Conservation (phyloP, 2,329 filamentous ascomycete genomes). For the Sarocladiaceae sp. region DNA sequence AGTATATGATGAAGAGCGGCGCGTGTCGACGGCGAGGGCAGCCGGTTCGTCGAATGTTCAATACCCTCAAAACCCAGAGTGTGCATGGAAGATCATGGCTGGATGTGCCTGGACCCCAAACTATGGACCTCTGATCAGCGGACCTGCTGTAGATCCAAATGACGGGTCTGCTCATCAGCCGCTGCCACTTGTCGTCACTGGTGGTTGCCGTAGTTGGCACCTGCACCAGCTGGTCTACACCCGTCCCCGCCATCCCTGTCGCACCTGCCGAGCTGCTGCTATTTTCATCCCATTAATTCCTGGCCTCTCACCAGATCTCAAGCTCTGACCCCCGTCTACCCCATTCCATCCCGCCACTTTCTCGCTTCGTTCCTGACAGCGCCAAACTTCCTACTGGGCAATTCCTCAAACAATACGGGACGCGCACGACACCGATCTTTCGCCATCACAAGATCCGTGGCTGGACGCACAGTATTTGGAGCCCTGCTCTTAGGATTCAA, state of each 20-base stretch:
- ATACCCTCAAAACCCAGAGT: neutral
- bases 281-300: conserved; percentile 7
- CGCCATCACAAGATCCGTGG: too few relatives aligned
- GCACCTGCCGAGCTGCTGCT: conserved; percentile 3
- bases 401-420: neutral
- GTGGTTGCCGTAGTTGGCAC: neutral
- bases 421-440: too few relatives aligned
- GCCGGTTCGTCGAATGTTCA: too few relatives aligned
- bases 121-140: too few relatives aligned
- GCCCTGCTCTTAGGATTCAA: too few relatives aligned
- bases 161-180: neutral
- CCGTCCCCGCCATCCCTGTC: neutral
- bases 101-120: neutral
- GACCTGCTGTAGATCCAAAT: too few relatives aligned
- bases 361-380: neutral
- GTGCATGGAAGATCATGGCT: neutral
- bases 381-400: neutral
- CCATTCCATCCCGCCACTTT: neutral
- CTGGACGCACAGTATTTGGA: too few relatives aligned
- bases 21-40: too few relatives aligned
- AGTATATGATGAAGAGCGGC: too few relatives aligned
- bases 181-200: neutral
- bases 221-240: neutral
- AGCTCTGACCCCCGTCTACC: neutral
- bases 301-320: neutral